Conservation (phyloP, 2,329 filamentous ascomycete species). For the Beauveria sp. region DNA sequence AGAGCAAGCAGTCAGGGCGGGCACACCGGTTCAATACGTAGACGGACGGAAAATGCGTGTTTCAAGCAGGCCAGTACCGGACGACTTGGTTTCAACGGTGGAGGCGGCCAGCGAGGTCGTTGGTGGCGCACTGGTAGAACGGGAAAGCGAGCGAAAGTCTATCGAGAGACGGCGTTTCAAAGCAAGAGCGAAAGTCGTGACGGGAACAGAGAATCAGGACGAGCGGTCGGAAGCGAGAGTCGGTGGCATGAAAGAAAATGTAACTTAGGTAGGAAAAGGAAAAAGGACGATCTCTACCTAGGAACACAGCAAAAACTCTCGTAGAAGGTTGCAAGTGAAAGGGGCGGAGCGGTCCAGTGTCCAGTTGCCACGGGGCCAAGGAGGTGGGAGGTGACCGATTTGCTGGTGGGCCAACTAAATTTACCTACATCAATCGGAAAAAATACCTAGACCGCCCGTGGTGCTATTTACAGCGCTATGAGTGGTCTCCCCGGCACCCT, state of each 20-base stretch:
- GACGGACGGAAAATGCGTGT: background rate
- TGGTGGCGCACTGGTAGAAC: background rate
- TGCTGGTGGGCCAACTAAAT: background rate
- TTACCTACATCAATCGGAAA: background rate
- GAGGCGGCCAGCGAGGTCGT: background rate
- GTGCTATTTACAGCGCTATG: background rate
- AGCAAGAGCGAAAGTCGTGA: constrained; percentile 2
- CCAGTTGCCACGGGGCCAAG: background rate
- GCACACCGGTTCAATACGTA: background rate
- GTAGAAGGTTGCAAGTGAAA: background rate
- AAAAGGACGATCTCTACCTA: background rate
- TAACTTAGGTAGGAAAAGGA: background rate
- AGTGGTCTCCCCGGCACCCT: background rate
- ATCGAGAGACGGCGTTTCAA: background rate
- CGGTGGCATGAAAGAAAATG: background rate
- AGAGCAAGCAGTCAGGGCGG: background rate
- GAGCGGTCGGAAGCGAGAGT: background rate
- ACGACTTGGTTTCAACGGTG: constrained; percentile 10
- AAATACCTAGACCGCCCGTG: no score
- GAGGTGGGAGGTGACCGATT: background rate
- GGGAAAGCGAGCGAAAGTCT: background rate
- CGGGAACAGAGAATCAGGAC: background rate
- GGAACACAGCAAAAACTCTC: constrained; percentile 1
- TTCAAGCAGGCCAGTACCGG: background rate
- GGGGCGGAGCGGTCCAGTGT: constrained; percentile 4